Conservation (phyloP, 805 yeast genomes). For the Sugiyamaella boreocaroliniensis region DNA sequence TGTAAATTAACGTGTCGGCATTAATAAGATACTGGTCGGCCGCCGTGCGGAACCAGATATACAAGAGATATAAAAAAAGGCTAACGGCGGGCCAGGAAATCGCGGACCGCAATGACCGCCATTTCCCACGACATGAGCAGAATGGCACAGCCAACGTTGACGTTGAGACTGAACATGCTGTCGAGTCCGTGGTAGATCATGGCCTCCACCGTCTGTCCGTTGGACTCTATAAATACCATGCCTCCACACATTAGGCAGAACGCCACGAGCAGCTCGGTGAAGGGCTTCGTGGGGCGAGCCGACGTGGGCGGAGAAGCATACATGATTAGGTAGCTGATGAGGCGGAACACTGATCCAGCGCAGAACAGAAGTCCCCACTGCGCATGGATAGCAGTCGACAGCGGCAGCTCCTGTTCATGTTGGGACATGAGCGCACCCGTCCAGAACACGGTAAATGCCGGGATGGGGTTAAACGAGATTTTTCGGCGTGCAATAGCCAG, state of each 20-base stretch:
- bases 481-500: slow-evolving; percentile 22
- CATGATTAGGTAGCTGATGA: slow-evolving; percentile 53
- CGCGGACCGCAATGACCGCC: slow-evolving; percentile 46
- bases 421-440: slow-evolving; percentile 94
- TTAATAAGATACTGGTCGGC: too few relatives aligned
- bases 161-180: slow-evolving; percentile 84
- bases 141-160: slow-evolving; percentile 71
- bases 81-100: slow-evolving; percentile 15
- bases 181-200: slow-evolving; percentile 78
- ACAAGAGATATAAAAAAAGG: background rate
- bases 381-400: slow-evolving; percentile 72
- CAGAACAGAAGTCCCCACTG: slow-evolving; percentile 91
- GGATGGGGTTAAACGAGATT: slow-evolving; percentile 89
- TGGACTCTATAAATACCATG: slow-evolving; percentile 82
- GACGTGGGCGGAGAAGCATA: slow-evolving; percentile 35
- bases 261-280: slow-evolving; percentile 75
- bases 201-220: slow-evolving; percentile 77
- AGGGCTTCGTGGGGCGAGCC: slow-evolving; percentile 57
- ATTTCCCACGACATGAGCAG: slow-evolving; percentile 86
- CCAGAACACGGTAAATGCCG: slow-evolving; percentile 89
- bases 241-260: slow-evolving; percentile 87
- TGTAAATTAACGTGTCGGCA: too few relatives aligned
- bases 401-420: slow-evolving; percentile 75
- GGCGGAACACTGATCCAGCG: slow-evolving; percentile 74
- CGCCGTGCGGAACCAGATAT: background rate